Conservation (phyloP, 2,329 filamentous ascomycete species). For the Penicillium sp. region DNA sequence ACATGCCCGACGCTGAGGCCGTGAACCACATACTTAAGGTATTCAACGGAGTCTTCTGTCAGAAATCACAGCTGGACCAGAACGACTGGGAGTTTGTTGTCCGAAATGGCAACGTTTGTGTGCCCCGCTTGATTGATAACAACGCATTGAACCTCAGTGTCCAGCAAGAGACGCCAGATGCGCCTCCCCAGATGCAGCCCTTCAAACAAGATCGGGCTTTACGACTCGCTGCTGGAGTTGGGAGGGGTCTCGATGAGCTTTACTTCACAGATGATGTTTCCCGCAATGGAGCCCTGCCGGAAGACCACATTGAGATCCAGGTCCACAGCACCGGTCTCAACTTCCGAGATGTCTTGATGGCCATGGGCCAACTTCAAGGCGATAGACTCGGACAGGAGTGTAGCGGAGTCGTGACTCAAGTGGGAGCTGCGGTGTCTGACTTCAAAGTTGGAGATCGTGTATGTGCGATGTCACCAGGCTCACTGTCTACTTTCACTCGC, state of each 20-base stretch:
- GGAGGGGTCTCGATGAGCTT: conserved; percentile 18
- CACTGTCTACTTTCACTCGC: conserved; percentile 22
- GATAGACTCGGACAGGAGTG: conserved; percentile 36
- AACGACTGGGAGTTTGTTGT: conserved; percentile 19
- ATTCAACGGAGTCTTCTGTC: conserved; percentile 13
- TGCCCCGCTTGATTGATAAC: conserved; percentile 19
- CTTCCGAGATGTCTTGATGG: conserved; percentile 40
- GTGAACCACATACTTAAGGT: conserved; percentile 16
- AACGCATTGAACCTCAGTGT: conserved; percentile 16
- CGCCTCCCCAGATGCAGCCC: conserved; percentile 15
- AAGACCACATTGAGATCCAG: conserved; percentile 19
- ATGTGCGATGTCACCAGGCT: conserved; percentile 27
- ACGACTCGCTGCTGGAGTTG: conserved; percentile 14
- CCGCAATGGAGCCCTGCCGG: conserved; percentile 6
- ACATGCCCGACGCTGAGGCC: conserved; percentile 12
- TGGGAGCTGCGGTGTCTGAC: conserved; percentile 22
- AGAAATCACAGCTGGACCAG: conserved; percentile 13
- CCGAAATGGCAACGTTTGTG: conserved; percentile 16
- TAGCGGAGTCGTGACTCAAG: conserved; percentile 27
- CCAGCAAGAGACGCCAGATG: conserved; percentile 17
- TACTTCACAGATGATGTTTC: conserved; percentile 22
- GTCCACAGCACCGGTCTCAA: conserved; percentile 20
- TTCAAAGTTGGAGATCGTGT: conserved; percentile 39
- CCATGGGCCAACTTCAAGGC: conserved; percentile 27
- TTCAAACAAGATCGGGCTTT: conserved; percentile 22